Evolutionary conservation across 495 filamentous ascomycete species (phyloP).

Genomic region (Penicillium silybi): DNA sequence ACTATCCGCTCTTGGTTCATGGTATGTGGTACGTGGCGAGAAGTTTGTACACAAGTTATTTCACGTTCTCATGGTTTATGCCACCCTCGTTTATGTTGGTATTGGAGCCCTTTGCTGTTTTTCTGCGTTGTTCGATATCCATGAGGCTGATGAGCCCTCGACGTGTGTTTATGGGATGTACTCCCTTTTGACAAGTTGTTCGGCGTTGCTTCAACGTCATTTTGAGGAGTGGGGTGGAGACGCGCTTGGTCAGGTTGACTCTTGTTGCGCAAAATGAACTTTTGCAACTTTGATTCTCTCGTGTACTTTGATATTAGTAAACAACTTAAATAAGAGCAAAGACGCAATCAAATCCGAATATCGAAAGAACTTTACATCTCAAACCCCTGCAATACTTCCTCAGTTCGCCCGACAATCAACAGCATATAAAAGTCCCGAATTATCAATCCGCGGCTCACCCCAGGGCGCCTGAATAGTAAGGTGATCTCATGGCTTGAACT

Average conservation of each 20-base stretch:
- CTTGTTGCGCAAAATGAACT: neutral
- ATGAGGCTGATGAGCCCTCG: constrained; percentile 1
- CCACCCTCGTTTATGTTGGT: constrained; percentile 4
- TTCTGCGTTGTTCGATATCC: constrained; percentile 17
- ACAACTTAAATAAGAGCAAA: too few species aligned
- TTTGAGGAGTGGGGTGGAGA: neutral
- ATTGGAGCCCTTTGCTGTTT: constrained; percentile 1
- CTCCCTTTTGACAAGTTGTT: neutral
- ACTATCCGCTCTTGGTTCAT: neutral
- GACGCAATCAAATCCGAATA: too few species aligned
- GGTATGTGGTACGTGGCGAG: too few species aligned
- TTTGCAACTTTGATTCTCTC: too few species aligned
- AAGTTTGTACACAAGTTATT: constrained; percentile 13
- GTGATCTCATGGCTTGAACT: too few species aligned
- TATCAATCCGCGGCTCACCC: too few species aligned
- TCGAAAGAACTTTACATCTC: too few species aligned
- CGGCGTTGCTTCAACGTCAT: neutral
- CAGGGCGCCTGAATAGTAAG: too few species aligned
- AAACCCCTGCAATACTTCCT: too few species aligned
- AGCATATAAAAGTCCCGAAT: too few species aligned
- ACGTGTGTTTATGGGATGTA: neutral
- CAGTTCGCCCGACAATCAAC: too few species aligned
- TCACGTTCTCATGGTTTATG: constrained; percentile 11
- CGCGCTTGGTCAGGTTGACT: neutral
- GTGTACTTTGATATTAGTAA: too few species aligned